A percentile compares a stretch with the other conserved stretches of the same genome.
phyloP scores from a whole-genome alignment of 2,329 filamentous ascomycete species.

The Geosmithia putterillii region DNA sequence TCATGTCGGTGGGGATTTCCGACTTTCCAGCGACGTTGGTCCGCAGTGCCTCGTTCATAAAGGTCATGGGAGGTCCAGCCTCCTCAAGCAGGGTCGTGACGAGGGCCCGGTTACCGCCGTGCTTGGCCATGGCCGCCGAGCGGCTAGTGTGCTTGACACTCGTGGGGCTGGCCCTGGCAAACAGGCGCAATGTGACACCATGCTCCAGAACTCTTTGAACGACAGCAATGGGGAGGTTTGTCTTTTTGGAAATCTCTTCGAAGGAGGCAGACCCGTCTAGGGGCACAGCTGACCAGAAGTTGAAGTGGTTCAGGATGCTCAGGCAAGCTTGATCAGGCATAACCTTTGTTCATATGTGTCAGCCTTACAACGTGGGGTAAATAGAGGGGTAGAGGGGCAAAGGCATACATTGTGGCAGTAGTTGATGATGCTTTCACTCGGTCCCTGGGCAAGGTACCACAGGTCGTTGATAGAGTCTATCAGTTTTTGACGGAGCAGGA shows the following conservation, averaged over 20 bases:
- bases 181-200: slow-evolving; percentile 24
- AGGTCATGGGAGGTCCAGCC: slow-evolving; percentile 20
- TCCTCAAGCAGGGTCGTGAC: slow-evolving; percentile 24
- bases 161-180: slow-evolving; percentile 13
- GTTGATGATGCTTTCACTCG: slow-evolving; percentile 36
- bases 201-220: slow-evolving; percentile 24
- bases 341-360: slow-evolving; percentile 12
- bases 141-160: slow-evolving; percentile 22
- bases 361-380: neutral
- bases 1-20: slow-evolving; percentile 18
- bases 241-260: slow-evolving; percentile 22
- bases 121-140: slow-evolving; percentile 22
- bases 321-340: slow-evolving; percentile 30
- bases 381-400: neutral
- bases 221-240: slow-evolving; percentile 23
- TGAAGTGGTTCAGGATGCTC: slow-evolving; percentile 36
- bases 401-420: slow-evolving; percentile 26
- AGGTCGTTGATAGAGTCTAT: slow-evolving; percentile 32
- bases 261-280: slow-evolving; percentile 30
- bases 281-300: slow-evolving; percentile 39
- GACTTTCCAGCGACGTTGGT: slow-evolving; percentile 16
- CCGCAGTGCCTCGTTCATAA: slow-evolving; percentile 19
- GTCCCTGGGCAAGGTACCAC: slow-evolving; percentile 31
- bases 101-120: slow-evolving; percentile 18
- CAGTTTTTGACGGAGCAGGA: slow-evolving; percentile 28